Conservation (phyloP, 164 flowering plant genomes). For the Amborella trichopoda region DNA sequence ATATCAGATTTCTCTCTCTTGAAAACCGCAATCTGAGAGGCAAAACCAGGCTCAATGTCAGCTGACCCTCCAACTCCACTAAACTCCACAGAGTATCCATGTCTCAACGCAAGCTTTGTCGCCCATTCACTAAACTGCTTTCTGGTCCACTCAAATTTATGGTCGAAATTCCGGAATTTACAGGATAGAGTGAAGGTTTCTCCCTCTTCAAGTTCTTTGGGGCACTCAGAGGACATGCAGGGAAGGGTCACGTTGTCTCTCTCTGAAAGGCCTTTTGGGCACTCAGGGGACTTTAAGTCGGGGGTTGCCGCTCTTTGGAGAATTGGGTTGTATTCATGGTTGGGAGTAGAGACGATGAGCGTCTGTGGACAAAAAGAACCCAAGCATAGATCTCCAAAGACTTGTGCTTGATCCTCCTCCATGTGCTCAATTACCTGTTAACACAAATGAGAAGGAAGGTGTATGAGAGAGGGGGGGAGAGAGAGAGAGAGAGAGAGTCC, state of each 20-base stretch:
- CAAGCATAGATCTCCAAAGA: conserved; percentile 67
- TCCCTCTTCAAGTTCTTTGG: conserved; percentile 52
- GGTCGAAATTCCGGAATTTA: conserved; percentile 89
- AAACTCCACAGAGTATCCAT: conserved; percentile 69
- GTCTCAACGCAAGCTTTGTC: conserved; percentile 40
- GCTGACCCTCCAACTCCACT: conserved; percentile 83
- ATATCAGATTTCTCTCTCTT: conserved; percentile 13
- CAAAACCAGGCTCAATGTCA: conserved; percentile 84
- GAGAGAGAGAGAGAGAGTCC: too few relatives aligned
- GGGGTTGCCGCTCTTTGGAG: conserved; percentile 31
- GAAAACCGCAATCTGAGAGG: conserved; percentile 94
- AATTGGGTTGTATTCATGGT: conserved; percentile 82
- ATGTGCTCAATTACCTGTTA: conserved; percentile 97
- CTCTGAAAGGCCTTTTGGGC: conserved; percentile 41
- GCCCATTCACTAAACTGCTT: conserved; percentile 82
- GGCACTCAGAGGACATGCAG: conserved; percentile 8
- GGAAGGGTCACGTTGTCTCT: conserved; percentile 33
- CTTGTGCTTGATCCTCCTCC: conserved; percentile 83
- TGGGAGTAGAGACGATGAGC: conserved; percentile 92
- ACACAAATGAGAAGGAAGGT: too few relatives aligned
- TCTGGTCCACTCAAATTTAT: conserved; percentile 97
- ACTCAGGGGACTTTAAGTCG: neutral
- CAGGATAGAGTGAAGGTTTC: conserved; percentile 29
- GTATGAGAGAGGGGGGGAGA: too few relatives aligned
- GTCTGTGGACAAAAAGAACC: conserved; percentile 53